Percentiles rank a stretch among this genome's conserved stretches.
Evolutionary conservation across 2,329 filamentous ascomycete genomes (phyloP).

Genomic region (Aspergillus alliaceus): DNA sequence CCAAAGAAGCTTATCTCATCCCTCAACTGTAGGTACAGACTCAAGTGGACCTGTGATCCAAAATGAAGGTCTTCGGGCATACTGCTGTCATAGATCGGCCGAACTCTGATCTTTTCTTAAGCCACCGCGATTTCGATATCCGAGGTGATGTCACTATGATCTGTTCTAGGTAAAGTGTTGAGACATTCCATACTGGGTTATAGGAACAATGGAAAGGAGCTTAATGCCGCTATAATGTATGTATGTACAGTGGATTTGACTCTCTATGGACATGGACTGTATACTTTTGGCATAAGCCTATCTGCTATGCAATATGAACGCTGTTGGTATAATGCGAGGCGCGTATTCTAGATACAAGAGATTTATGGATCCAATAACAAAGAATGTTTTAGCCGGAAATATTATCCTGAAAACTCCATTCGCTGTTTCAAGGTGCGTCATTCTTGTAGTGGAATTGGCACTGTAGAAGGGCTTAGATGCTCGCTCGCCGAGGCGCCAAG

Average conservation of each 20-base stretch:
- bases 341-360: background rate
- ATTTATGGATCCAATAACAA: background rate
- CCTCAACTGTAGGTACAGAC: too few relatives aligned
- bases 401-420: background rate
- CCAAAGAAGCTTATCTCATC: too few relatives aligned
- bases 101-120: too few relatives aligned
- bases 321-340: background rate
- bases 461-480: constrained; percentile 54
- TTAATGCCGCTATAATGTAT: too few relatives aligned
- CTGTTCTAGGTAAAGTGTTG: too few relatives aligned
- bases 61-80: too few relatives aligned
- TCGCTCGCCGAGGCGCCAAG: constrained; percentile 76
- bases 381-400: background rate
- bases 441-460: background rate
- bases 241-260: background rate
- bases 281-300: background rate
- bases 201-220: too few relatives aligned
- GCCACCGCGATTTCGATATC: too few relatives aligned
- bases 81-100: too few relatives aligned
- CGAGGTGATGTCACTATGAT: too few relatives aligned
- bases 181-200: too few relatives aligned
- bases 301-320: background rate
- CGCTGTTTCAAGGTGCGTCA: background rate
- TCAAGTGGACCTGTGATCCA: too few relatives aligned
- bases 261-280: background rate